These are phyloP conservation scores for Ceratocystis lukuohia DNA, from an alignment of 2,329 filamentous ascomycete species.

Conservation along the genomic window DNA sequence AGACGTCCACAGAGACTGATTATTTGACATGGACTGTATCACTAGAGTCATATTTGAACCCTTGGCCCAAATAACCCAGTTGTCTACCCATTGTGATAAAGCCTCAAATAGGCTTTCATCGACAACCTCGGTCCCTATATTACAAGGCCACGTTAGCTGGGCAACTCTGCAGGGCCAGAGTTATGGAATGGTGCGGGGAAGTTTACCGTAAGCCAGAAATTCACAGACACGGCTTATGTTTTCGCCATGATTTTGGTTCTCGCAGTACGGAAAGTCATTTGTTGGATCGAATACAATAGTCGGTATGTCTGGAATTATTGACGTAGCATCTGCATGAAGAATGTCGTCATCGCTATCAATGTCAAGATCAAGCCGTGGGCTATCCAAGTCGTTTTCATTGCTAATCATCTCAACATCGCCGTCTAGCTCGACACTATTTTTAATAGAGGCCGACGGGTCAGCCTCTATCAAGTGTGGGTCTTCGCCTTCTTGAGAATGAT, in stretches of 20 bases:
- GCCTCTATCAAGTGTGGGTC: not conserved
- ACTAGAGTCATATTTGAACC: constrained; percentile 27
- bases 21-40: constrained; percentile 32
- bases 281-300: constrained; percentile 30
- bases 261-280: constrained; percentile 34
- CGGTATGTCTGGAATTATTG: constrained; percentile 22
- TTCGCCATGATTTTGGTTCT: constrained; percentile 25
- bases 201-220: constrained; percentile 28
- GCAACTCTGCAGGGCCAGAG: not conserved
- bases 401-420: constrained; percentile 24
- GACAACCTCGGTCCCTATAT: constrained; percentile 22
- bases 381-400: constrained; percentile 23
- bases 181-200: constrained; percentile 22
- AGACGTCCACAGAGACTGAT: constrained; percentile 38
- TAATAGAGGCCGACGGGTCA: not conserved
- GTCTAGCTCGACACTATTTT: constrained; percentile 3
- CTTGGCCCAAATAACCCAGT: constrained; percentile 33
- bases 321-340: constrained; percentile 1
- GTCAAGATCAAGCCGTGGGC: constrained; percentile 21
- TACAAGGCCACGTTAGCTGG: constrained; percentile 27
- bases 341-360: constrained; percentile 8
- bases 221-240: constrained; percentile 28
- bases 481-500: not conserved
- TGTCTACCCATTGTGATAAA: constrained; percentile 39
- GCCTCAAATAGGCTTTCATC: constrained; percentile 34